Evolutionary conservation across 208 protist species (phyloP).

Genomic region (Trypanosoma avium): DNA sequence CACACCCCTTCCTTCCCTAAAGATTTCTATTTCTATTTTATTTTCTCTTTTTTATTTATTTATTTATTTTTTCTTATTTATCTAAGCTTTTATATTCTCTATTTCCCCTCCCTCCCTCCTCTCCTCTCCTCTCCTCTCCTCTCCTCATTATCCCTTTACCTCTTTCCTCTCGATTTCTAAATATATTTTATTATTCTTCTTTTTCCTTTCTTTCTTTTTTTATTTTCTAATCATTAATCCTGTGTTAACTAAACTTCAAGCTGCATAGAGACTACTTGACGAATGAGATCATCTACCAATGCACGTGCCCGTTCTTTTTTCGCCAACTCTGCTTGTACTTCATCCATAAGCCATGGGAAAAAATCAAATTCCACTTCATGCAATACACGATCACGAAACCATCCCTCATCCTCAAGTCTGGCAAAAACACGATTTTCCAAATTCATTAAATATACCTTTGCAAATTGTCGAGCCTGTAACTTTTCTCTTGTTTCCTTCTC

Average conservation of each 20-base stretch:
- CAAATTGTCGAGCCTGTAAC: constrained; percentile 92
- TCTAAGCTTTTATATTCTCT: background rate
- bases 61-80: background rate
- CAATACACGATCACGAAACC: constrained; percentile 94
- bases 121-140: background rate
- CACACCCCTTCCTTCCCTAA: too few species aligned
- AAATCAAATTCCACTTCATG: constrained; percentile 95
- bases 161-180: too few species aligned
- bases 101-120: background rate
- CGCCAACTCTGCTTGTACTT: constrained; percentile 80
- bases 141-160: too few species aligned
- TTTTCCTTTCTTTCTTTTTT: background rate
- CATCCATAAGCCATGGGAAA: constrained; percentile 92
- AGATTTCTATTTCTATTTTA: background rate
- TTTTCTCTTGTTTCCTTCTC: constrained; percentile 92
- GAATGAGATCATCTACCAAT: constrained; percentile 87
- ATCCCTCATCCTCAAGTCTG: constrained; percentile 92
- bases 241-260: too few species aligned
- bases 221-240: background rate
- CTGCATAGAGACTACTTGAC: constrained; percentile 74
- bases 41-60: background rate
- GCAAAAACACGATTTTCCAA: constrained; percentile 92
- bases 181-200: background rate
- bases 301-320: constrained; percentile 78
- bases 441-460: constrained; percentile 92